Evolutionary conservation across 169 alveolate genomes (phyloP).

Genomic region (Sarcocystis neurona): DNA sequence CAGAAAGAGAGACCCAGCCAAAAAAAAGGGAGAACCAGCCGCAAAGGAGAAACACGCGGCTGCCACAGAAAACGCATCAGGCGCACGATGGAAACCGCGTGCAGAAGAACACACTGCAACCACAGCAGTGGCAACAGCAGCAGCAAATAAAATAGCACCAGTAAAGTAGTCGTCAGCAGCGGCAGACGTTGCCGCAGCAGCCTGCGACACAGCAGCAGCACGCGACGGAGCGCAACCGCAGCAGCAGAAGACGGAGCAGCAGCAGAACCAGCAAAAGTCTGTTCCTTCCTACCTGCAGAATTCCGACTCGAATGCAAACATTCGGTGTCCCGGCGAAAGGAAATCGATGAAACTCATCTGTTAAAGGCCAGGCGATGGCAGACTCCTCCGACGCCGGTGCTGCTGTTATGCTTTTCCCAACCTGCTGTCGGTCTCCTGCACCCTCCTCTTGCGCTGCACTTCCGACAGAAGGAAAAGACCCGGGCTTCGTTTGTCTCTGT

Average conservation of each 20-base stretch:
- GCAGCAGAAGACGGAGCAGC: not conserved
- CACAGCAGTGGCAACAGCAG: too few relatives aligned
- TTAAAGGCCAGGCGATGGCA: too few relatives aligned
- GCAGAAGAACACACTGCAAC: too few relatives aligned
- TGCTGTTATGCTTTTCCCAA: not conserved
- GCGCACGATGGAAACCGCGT: too few relatives aligned
- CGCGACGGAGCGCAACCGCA: not conserved
- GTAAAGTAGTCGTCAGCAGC: too few relatives aligned
- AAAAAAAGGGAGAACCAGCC: not conserved
- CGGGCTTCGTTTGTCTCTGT: too few relatives aligned
- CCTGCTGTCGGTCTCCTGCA: not conserved
- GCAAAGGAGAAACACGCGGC: not conserved
- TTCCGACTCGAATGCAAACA: slow-evolving; percentile 38
- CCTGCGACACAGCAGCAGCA: not conserved
- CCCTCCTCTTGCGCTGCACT: not conserved
- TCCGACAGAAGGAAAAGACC: too few relatives aligned
- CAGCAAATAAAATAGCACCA: too few relatives aligned
- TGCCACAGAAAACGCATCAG: too few relatives aligned
- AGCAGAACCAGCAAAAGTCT: not conserved
- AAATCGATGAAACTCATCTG: slow-evolving; percentile 46
- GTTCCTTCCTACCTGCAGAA: slow-evolving; percentile 46
- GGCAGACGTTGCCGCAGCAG: not conserved
- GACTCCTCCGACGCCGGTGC: slow-evolving; percentile 35
- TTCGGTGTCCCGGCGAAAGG: slow-evolving; percentile 57
- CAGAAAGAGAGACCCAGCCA: not conserved